Base-by-base conservation (phyloP, 768 basidiomycete genomes). In the Lactifluus pinguis region DNA sequence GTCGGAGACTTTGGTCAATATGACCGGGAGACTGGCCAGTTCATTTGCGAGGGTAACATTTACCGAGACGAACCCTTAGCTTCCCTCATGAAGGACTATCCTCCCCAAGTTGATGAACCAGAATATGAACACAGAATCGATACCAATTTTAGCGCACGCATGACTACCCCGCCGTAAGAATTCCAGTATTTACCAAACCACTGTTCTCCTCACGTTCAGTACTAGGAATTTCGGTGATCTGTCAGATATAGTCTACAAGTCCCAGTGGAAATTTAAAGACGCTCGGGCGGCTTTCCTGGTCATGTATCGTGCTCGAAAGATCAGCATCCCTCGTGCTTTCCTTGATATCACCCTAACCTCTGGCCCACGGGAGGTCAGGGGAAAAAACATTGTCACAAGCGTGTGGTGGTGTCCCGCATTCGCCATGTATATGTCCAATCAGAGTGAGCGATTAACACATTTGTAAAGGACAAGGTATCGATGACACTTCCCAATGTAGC, bases 341-440 rank as follows among this genome's bases (percentile, higher is more conserved):
- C 61, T 62, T 38, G 34, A 57, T 4, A 25, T 62, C 55, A 39
- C 49, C 32, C 55, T 57, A 14, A 62, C 38, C 14, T 29, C 30
- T 15, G 41, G 42, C 7, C n/a, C 41, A 42, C 45, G 45, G 10
- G 61, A 62, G 7, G 38, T 62, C 50, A 57, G 47, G 45, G 52
- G 38, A 11, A 62, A 62, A 41, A 53, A 62, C 17, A 45, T 62
- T 15, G 45, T 62, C 50, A 62, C 61, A 6, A 49, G 42, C 32
- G 30, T 62, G 19, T 62, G 55, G 55, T 52, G 42, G 38, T 52
- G 45, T 19, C 61, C 61, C 15, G 45, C 61, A 52, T 62, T 57
- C 32, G 61, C 61, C 21, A 62, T 62, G 61, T 62, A 62, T 21
- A 11, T 62, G 38, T 62, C 61, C 36, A 57, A 62, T 30, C 57